Evolutionary conservation across 805 yeast genomes (phyloP).

Genomic region (Saturnispora dispora): DNA sequence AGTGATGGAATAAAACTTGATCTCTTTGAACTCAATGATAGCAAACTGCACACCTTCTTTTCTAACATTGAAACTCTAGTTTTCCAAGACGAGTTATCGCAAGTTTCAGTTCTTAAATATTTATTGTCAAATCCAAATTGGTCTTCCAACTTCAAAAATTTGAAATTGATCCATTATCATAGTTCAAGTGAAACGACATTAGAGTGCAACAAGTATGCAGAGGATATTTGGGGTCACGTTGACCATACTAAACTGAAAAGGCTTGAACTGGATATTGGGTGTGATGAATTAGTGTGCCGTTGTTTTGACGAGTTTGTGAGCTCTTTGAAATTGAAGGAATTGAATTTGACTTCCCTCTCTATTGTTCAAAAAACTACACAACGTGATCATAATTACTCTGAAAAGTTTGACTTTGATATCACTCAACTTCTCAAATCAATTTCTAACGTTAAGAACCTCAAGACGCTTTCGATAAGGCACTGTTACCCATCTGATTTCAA

Average conservation of each 20-base stretch:
- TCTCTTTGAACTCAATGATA: background rate
- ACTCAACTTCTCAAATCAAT: conserved; percentile 33
- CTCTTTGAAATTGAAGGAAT: conserved; percentile 16
- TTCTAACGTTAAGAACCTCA: conserved; percentile 28
- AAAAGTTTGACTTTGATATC: conserved; percentile 45
- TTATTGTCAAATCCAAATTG: conserved; percentile 12
- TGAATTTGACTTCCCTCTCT: conserved; percentile 30
- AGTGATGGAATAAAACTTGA: background rate
- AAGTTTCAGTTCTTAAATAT: conserved; percentile 26
- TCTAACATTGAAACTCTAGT: conserved; percentile 22
- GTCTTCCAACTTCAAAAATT: conserved; percentile 21
- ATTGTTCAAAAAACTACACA: conserved; percentile 28
- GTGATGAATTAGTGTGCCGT: conserved; percentile 37
- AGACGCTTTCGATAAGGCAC: conserved; percentile 45
- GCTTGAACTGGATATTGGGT: conserved; percentile 46
- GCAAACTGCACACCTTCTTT: conserved; percentile 23
- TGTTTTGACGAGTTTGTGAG: conserved; percentile 37
- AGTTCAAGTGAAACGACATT: conserved; percentile 35
- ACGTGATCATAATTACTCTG: conserved; percentile 38
- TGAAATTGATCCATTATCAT: conserved; percentile 39
- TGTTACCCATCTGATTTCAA: conserved; percentile 49
- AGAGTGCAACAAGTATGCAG: conserved; percentile 25
- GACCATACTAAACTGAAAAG: conserved; percentile 27
- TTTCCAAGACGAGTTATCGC: conserved; percentile 23
- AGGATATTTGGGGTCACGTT: conserved; percentile 23